Conservation (phyloP, 352 stramenopile species). For the Pythium oligandrum region DNA sequence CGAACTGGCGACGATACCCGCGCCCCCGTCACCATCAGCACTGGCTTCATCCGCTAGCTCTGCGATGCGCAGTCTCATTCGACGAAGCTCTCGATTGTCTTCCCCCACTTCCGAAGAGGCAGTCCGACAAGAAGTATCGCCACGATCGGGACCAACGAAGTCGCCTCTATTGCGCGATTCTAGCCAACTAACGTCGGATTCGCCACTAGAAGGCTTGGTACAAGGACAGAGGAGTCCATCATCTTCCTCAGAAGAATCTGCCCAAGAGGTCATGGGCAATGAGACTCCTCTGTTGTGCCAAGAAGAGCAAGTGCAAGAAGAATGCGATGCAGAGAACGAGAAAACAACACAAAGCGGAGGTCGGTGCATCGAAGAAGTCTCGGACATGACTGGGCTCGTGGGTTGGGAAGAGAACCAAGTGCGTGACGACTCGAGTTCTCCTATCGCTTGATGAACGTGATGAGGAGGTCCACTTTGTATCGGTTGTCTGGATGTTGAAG, state of each 20-base stretch:
- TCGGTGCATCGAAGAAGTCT: too few species aligned
- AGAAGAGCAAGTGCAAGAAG: too few species aligned
- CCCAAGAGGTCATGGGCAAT: too few species aligned
- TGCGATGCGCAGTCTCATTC: conserved; percentile 51
- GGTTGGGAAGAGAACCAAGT: too few species aligned
- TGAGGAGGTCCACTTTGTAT: too few species aligned
- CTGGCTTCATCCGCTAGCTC: conserved; percentile 8
- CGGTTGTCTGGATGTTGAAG: too few species aligned
- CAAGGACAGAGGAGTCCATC: background rate
- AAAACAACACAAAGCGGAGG: too few species aligned
- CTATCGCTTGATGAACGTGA: too few species aligned
- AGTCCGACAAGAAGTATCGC: background rate
- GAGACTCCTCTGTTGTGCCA: too few species aligned
- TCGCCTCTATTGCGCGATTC: conserved; percentile 3
- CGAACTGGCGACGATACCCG: background rate
- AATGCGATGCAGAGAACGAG: too few species aligned
- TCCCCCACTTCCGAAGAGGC: conserved; percentile 23
- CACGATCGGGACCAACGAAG: conserved; percentile 1
- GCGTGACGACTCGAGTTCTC: too few species aligned
- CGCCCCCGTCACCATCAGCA: conserved; percentile 4
- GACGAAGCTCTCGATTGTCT: conserved; percentile 39
- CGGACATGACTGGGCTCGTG: too few species aligned
- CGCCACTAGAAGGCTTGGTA: background rate
- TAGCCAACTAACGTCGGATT: background rate
- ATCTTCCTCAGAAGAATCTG: background rate